Percentiles rank a stretch among this genome's conserved stretches.
Conservation (phyloP, 2,329 filamentous ascomycete species). For the Colletotrichum limetticola region DNA sequence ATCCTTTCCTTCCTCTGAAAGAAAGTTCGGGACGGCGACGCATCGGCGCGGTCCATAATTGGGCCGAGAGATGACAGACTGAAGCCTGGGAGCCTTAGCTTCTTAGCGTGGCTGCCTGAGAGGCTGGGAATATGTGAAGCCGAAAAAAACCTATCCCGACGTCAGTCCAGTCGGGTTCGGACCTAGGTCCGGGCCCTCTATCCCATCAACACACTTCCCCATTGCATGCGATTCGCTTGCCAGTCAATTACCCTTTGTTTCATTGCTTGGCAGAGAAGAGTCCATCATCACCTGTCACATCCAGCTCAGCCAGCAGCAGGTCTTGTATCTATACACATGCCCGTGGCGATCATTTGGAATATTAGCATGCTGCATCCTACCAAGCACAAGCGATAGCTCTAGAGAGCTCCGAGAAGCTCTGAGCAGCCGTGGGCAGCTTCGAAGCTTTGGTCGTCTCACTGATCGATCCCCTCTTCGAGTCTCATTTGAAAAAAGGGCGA, state of each 20-base stretch:
- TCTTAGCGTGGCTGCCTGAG: background rate
- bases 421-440: background rate
- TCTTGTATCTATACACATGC: background rate
- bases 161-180: slow-evolving; percentile 21
- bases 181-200: slow-evolving; percentile 12
- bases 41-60: slow-evolving; percentile 22
- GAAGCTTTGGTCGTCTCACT: background rate
- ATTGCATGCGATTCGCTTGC: slow-evolving; percentile 17
- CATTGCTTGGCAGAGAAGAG: background rate
- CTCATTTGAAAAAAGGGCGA: slow-evolving; percentile 3
- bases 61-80: background rate
- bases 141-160: slow-evolving; percentile 28
- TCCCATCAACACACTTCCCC: slow-evolving; percentile 2
- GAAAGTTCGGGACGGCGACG: slow-evolving; percentile 1
- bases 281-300: background rate
- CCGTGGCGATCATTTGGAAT: slow-evolving; percentile 15
- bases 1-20: background rate
- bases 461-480: slow-evolving; percentile 11
- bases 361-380: background rate
- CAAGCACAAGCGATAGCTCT: too few species aligned
- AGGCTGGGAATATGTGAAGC: background rate
- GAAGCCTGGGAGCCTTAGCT: background rate
- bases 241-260: slow-evolving; percentile 14
- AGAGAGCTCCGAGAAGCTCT: background rate
- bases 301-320: slow-evolving; percentile 1